Percentiles rank a stretch among this genome's conserved stretches.
Conservation (phyloP, 2,329 filamentous ascomycete genomes). For the Fonsecaea multimorphosa region DNA sequence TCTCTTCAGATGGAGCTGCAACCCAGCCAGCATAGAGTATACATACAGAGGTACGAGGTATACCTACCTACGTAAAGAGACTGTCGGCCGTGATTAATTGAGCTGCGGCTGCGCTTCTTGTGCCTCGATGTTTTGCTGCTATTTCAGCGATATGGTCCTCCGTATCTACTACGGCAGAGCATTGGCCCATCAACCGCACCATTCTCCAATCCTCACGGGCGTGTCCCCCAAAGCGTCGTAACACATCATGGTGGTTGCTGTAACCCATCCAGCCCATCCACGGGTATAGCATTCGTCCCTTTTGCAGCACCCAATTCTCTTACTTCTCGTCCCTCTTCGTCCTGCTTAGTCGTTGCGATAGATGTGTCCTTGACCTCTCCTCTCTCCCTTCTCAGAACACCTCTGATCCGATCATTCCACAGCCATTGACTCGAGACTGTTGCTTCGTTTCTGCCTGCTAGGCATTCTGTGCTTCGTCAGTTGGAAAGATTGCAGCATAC, state of each 20-base stretch:
- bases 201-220: background rate
- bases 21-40: background rate
- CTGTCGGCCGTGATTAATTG: too few relatives aligned
- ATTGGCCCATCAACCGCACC: background rate
- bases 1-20: background rate
- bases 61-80: too few relatives aligned
- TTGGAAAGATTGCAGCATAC: background rate
- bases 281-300: background rate
- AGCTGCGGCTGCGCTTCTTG: background rate
- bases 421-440: background rate
- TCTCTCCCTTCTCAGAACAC: background rate
- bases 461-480: background rate
- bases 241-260: conserved; percentile 1
- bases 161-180: background rate
- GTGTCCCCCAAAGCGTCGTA: background rate
- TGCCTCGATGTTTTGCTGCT: background rate
- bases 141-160: background rate
- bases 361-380: background rate
- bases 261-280: background rate
- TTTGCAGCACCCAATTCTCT: background rate
- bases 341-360: background rate
- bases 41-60: background rate
- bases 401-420: background rate
- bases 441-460: conserved; percentile 7
- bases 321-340: background rate